Base-by-base conservation (phyloP, 2,329 filamentous ascomycete genomes). In the Ophiostoma tasmaniense region DNA sequence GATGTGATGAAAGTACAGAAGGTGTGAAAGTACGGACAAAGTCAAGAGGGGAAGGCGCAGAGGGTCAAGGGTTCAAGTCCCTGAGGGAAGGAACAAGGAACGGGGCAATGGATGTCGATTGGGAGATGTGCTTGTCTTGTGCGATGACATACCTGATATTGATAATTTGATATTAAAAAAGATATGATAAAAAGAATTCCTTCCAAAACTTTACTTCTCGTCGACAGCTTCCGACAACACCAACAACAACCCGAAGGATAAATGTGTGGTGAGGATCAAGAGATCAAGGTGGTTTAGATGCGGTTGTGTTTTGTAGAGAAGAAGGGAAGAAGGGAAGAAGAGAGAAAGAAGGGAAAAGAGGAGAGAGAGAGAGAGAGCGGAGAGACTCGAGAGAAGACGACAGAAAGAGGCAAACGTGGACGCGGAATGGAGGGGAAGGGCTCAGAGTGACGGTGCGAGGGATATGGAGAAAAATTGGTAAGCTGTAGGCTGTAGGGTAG, bases 191-290 rank as follows among this genome's bases (percentile, higher is more conserved):
- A 45, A 67, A 68, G 22, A 22, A 66, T 37, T 65, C 69, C 66
- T 62, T 71, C 50, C 67, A 66, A 70, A 71, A 67, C 62, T 39
- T 39, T 39, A 39, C 37, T 71, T 70, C 71, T 69, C 72, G 70
- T 72, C 73, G 70, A 68, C 72, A 71, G 72, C 73, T 72, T 72
- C 72, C 73, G 68, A 72, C 72, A 71, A 71, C 72, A 71, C 71
- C 72, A 55, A 72, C 73, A 72, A 74, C 73, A 71, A 71, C 72
- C 71, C 71, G 55, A 61, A 69, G 71, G 35, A 45, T 70, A 55
- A 68, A 66, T 65, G 64, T 66, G 35, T 52, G 66, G 70, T 71
- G 71, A 71, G 39, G 69, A 65, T 65, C 68, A 70, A 69, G 66
- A 59, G 59, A n/a, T n/a, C n/a, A n/a, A n/a, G 64, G 66, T 68